Evolutionary conservation across 495 filamentous ascomycete species (phyloP), one percentile per base, ranked within the genome.

Genomic region (Penicillium lagena): DNA sequence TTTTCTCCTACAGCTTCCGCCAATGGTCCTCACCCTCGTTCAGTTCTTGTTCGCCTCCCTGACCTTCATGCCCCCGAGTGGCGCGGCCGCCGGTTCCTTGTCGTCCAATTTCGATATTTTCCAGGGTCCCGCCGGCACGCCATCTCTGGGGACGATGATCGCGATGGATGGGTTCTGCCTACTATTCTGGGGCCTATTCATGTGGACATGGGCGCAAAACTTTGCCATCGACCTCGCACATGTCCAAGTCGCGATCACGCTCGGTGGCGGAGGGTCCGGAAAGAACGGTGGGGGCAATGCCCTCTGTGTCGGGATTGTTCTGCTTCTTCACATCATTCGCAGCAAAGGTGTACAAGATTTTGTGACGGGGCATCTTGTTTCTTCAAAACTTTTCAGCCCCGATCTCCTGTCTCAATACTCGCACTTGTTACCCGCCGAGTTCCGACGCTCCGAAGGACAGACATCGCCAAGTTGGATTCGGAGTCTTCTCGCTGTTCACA

Each of bases 191-290:
- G 70, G 68, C 34, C 75, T 97, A 35, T 86, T 95, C 49, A 78
- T 95, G 50, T 95, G 88, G 88, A 81, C 81, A 2, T 87, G 88
- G 45, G 79, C 89, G 49, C 90, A 95, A 59, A 85, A 86, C 56
- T 85, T 95, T 55, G 83, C 89, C 30, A 73, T 97, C 59, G 93
- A 97, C 56, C 73, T 97, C n/a, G 89, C 93, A 33, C 90, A 97
- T 63, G 89, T 90, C 34, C 89, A 97, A 54, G 95, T 98, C 49
- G 91, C 93, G 37, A 80, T 96, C 36, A 93, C 90, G 1, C 72
- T 98, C 13, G 93, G 93, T 43, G 93, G 93, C 35, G 89, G 89
- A 39, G 85, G 80, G 29, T 73, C 85, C 7, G 84, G 79, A 40
- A 87, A 85, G 49, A 86, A 81, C 47, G 80, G 83, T 38, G 85